Conservation (phyloP, 768 basidiomycete species). For the Fomitopsis serialis region DNA sequence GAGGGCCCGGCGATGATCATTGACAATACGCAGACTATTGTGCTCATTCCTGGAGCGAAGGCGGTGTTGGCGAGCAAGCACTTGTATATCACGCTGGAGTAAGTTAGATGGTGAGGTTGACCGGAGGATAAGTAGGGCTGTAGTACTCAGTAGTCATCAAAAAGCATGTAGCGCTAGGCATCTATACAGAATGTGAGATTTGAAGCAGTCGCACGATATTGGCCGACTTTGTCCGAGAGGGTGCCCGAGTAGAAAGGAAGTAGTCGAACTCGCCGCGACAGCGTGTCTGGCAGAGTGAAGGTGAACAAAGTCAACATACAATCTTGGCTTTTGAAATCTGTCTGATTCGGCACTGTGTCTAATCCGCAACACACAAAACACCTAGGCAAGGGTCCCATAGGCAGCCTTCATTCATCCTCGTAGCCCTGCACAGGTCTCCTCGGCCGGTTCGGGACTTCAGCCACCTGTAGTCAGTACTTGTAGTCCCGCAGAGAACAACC, state of each 20-base stretch:
- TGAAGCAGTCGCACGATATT: too few relatives aligned
- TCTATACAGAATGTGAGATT: neutral
- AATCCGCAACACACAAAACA: neutral
- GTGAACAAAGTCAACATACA: neutral
- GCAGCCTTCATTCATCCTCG: slow-evolving; percentile 49
- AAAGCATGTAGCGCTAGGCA: neutral
- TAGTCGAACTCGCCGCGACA: neutral
- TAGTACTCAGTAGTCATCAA: neutral
- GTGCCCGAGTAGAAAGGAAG: too few relatives aligned
- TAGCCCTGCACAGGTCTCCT: slow-evolving; percentile 69
- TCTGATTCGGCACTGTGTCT: neutral
- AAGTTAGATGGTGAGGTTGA: too few relatives aligned
- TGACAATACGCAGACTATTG: slow-evolving; percentile 93
- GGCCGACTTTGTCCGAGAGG: too few relatives aligned
- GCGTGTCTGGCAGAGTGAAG: too few relatives aligned
- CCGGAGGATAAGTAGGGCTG: too few relatives aligned
- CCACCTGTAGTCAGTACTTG: neutral
- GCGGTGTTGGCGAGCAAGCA: slow-evolving; percentile 67
- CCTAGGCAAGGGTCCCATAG: too few relatives aligned
- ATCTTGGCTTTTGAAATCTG: neutral
- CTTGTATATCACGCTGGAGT: slow-evolving; percentile 45
- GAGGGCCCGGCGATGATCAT: slow-evolving; percentile 91
- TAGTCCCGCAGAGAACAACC: neutral
- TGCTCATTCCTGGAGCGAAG: slow-evolving; percentile 70
- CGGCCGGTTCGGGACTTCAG: slow-evolving; percentile 63